phyloP scores from a whole-genome alignment of 345 rosid species.

The Salix udensis region DNA sequence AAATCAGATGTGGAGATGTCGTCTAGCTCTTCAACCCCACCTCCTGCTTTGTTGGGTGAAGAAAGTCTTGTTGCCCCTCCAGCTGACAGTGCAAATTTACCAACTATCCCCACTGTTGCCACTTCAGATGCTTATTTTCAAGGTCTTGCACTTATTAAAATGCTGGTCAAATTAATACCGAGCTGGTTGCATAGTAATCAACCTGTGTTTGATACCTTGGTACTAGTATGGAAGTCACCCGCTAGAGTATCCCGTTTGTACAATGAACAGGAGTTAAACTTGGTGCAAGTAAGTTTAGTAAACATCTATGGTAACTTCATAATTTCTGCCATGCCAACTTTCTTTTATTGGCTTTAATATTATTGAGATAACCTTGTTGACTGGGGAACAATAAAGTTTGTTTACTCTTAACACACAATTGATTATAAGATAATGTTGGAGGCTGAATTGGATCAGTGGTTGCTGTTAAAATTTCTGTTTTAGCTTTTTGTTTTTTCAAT shows the following conservation, averaged over 20 bases:
- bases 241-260: slow-evolving; percentile 83
- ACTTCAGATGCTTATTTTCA: slow-evolving; percentile 83
- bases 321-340: background rate
- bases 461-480: background rate
- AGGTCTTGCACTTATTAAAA: slow-evolving; percentile 88
- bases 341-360: background rate
- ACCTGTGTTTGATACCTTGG: slow-evolving; percentile 77
- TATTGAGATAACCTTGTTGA: background rate
- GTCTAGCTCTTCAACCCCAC: slow-evolving; percentile 54
- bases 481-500: background rate
- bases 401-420: background rate
- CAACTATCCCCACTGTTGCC: slow-evolving; percentile 39
- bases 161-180: slow-evolving; percentile 83
- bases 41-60: slow-evolving; percentile 56
- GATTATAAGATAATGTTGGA: background rate
- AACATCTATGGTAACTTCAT: background rate
- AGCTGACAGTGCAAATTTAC: slow-evolving; percentile 50
- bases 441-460: background rate
- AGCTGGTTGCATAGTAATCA: slow-evolving; percentile 87
- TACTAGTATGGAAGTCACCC: slow-evolving; percentile 89
- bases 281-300: slow-evolving; percentile 67
- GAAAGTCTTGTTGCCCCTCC: slow-evolving; percentile 53
- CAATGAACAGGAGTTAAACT: slow-evolving; percentile 88
- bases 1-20: slow-evolving; percentile 54
- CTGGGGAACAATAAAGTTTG: background rate